Evolutionary conservation across 148 eudicot species (phyloP), one percentile per base, ranked within the genome.

Genomic region (Silene latifolia): DNA sequence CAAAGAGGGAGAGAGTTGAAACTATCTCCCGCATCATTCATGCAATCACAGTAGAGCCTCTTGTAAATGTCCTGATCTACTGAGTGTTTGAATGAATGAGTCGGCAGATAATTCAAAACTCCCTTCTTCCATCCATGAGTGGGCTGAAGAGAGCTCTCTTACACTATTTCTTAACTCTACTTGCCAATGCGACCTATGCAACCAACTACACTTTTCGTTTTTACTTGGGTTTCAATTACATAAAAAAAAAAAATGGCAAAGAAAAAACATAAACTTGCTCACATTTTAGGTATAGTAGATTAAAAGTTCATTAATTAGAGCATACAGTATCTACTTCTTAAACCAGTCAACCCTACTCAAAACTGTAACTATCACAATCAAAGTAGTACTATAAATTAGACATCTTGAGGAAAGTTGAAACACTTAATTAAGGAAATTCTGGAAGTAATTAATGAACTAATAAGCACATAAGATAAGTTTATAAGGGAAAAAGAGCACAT

Each of bases 1-100:
- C 92, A 94, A 63, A 63, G 98, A 89, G 81, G 85, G 80, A 87
- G 86, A 81, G 84, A 81, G 86, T 77, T 63, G 95, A 89, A 90
- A 94, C 76, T 81, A 92, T 95, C 98, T 95, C 98, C 98, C 98
- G 97, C 98, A 85, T 95, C 98, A 95, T 95, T 90, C 97, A 90
- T 74, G 85, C 97, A 95, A 85, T 85, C 98, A 95, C 90, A 87
- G 93, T 87, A 93, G 83, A 24, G 89, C 79, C 82, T 76, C 51
- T 60, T 72, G 59, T 20, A 23, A 54, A 57, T n/a, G 24, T 57
- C 76, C 69, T 51, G 71, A 79, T 87, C 96, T 90, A 92, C 97
- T 84, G 80, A 76, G 90, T 85, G 93, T 59, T 92, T 88, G 88
- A 83, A 87, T 85, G 98, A 95, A 95, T 95, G 98, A 95, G 96